Base-by-base conservation (phyloP, 495 filamentous ascomycete species). In the Geopyxis carbonaria region DNA sequence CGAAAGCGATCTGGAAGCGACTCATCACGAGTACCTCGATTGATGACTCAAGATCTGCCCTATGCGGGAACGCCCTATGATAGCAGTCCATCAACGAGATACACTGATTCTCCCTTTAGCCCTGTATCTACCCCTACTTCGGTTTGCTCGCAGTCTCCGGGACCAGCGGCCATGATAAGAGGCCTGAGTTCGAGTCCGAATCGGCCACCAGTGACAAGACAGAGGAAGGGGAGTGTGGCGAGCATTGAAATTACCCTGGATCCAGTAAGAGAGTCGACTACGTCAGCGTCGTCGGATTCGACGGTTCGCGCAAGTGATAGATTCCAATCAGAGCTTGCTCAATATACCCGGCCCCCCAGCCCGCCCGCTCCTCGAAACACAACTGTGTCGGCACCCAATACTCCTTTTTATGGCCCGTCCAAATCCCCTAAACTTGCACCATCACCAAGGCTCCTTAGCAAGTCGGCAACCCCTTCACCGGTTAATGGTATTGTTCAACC, bases 51-150 rank as follows among this genome's bases (percentile, higher is more conserved):
- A 35, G 51, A 53, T 22, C 9, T 45, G n/a, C 49, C 40, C 38
- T 27, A 45, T 51, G n/a, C 54, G 51, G 44, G 64, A 52, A n/a
- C n/a, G n/a, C n/a, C n/a, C 7, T 72, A 78, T 43, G 76, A 76
- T 40, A 79, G 73, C 42, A 94, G 80, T 42, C 84, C 87, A 30
- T 94, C 89, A n/a, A 94, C 85, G 23, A 68, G 82, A 43, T 93
- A 87, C 49, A 92, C 87, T 22, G 83, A 78, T 38, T 97, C 89
- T 2, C 89, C 89, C 7, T 95, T 91, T 61, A 93, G 87, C 59
- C 70, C 78, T 48, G 78, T 82, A 29, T 92, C 89, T 7, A 94
- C 89, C 2, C 86, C 89, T 1, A 93, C 86, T n/a, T 93, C 89
- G 5, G 72, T 23, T 52, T 92, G 85, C 5, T 94, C 89, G n/a